Base-by-base conservation (phyloP, 495 filamentous ascomycete species). In the Cairneyella variabilis region DNA sequence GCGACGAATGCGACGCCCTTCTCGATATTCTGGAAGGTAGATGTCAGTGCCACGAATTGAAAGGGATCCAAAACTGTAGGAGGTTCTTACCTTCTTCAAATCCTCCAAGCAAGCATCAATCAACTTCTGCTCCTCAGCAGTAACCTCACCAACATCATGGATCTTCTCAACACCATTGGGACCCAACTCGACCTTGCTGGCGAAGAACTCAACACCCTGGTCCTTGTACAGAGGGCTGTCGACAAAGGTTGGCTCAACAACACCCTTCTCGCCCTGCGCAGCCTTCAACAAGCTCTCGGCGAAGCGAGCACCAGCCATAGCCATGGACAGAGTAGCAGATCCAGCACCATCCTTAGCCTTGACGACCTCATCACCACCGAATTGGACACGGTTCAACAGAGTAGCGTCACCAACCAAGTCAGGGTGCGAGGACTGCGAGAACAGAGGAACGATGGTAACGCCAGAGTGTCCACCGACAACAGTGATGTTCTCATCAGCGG, bases 311-410 rank as follows among this genome's bases (percentile, higher is more conserved):
- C 93, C 93, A 64, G 93, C 93, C 82, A 95, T 93, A 62, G 93
- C 93, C 93, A 98, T 98, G 71, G 90, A 96, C 56, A 98, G 86
- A 55, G 93, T 98, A 69, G 93, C 93, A 55, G 95, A 97, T 60
- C 93, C 93, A 65, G 92, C 91, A 73, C 93, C 93, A 70, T 90
- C 91, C 84, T 98, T 98, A 70, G 93, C 93, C 81, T 96, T 84
- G 71, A 98, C 93, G 58, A 98, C 93, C 83, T 98, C 93, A 71
- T 98, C 93, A 80, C 93, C 93, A 71, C 93, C 93, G 74, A 97
- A 98, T 77, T 98, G 93, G 63, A 98, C 95, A 68, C 93, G 91
- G 69, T 91, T 84, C 68, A 97, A 78, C 54, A 96, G 90, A 41
- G 80, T 81, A 65, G 79, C 72, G 64, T 87, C 75, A 68, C 90